Base-by-base conservation (phyloP, 441 rosid genomes). In the Manihot esculenta region DNA sequence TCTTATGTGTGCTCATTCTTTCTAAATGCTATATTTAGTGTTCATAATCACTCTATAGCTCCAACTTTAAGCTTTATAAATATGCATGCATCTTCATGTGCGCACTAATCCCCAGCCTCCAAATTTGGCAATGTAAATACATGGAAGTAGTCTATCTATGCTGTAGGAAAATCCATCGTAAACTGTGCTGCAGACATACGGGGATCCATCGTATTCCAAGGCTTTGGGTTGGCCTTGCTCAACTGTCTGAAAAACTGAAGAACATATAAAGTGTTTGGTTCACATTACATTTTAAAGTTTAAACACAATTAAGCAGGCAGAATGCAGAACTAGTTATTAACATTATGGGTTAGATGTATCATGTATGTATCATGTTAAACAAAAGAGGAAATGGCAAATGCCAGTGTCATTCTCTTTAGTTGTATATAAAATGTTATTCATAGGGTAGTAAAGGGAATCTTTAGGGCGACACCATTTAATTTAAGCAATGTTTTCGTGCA, bases 11-110 rank as follows among this genome's bases (percentile, higher is more conserved):
- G n/a, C 41, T 74, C 76, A 69, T 81, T 77, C 71, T 75, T 77
- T 75, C 80, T 55, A 74, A 77, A 77, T 71, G 62, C 80, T 73
- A 83, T 33, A 44, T 61, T 48, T 63, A 77, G 77, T 65, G 26
- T 74, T 76, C 63, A 76, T 76, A 33, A 83, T 76, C 74, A 64
- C 30, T 55, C 21, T 33, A 30, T 58, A 59, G 38, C 64, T 42
- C 17, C 64, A 42, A 54, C 24, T 59, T 69, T 74, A 62, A 38
- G 53, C 72, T 66, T 70, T 72, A 35, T 59, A 69, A 33, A 58
- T 44, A 51, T 72, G 42, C 71, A 62, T 38, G 71, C 54, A n/a
- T 42, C 24, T 48, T 51, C 70, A 69, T 53, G 18, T 33, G 55
- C 44, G 64, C 64, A 49, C 64, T 23, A 41, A 64, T 20, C 27